Base-by-base conservation (phyloP, 495 filamentous ascomycete genomes). In the Podospora australis region DNA sequence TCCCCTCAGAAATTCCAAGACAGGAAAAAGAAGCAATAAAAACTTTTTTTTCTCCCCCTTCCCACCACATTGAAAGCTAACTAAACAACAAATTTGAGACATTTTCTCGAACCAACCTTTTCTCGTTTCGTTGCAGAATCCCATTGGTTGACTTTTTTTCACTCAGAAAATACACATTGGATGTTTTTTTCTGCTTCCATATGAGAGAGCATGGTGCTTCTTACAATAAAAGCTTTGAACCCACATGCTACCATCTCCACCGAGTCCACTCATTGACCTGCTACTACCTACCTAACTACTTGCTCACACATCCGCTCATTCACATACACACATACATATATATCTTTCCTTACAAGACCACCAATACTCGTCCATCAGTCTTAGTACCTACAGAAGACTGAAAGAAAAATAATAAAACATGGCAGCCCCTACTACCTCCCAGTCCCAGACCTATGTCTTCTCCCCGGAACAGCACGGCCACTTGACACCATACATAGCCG, bases 401-500 rank as follows among this genome's bases (percentile, higher is more conserved):
- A n/a, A n/a, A n/a, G n/a, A n/a, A n/a, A n/a, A n/a, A 28, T 14
- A 28, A 28, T 23, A n/a, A 10, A 7, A 43, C 3, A 43, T 23
- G 28, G 8, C 20, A 43, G 7, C 13, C 20, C n/a, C 20, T 13
- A 43, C 28, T 21, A 6, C 14, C 13, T 42, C 24, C 20, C 20
- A 11, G 10, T 28, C 40, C 7, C 22, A 43, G 54, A 65, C 60
- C 10, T 56, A 59, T 48, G 41, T 62, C 59, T 69, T 68, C 53
- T 58, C 61, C 7, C 55, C 49, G 5, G 48, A 54, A 10, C 53
- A 58, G 28, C 66, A 70, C 46, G 55, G 48, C 40, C 59, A 63
- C 46, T 59, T 70, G 7, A 46, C 59, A 9, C 63, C 68, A 14
- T 69, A 66, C 57, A 59, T 70, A 20, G 68, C 68, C 22, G 66